Percentiles rank a stretch among this genome's conserved stretches.
phyloP scores from a whole-genome alignment of 495 filamentous ascomycete genomes.

The Aspergillus sclerotioniger region DNA sequence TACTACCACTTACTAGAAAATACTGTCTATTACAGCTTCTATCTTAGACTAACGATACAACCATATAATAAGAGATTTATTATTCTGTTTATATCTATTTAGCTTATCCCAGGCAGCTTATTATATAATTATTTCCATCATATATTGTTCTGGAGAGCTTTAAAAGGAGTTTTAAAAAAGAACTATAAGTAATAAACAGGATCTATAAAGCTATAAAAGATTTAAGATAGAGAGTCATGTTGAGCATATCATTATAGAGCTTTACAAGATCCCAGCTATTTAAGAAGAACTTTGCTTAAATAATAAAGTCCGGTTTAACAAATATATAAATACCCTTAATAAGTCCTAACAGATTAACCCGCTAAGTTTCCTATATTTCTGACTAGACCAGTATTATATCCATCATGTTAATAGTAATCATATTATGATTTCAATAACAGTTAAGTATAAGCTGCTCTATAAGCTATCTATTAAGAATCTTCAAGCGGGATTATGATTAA shows the following conservation, averaged over 20 bases:
- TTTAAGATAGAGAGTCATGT: slow-evolving; percentile 32
- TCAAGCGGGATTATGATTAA: slow-evolving; percentile 27
- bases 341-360: neutral
- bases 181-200: slow-evolving; percentile 29
- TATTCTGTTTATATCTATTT: slow-evolving; percentile 25
- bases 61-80: slow-evolving; percentile 27
- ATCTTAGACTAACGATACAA: slow-evolving; percentile 29
- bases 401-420: slow-evolving; percentile 21
- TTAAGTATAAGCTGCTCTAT: slow-evolving; percentile 38
- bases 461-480: slow-evolving; percentile 36
- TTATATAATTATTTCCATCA: slow-evolving; percentile 15
- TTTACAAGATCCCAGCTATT: slow-evolving; percentile 30
- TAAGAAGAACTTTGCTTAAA: slow-evolving; percentile 25
- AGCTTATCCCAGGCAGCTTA: slow-evolving; percentile 13
- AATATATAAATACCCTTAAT: slow-evolving; percentile 29
- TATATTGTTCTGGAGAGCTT: slow-evolving; percentile 16
- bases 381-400: slow-evolving; percentile 27
- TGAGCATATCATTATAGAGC: slow-evolving; percentile 26
- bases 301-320: slow-evolving; percentile 30
- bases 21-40: slow-evolving; percentile 29
- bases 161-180: slow-evolving; percentile 7
- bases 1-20: slow-evolving; percentile 27
- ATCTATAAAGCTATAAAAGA: slow-evolving; percentile 30
- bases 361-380: slow-evolving; percentile 8
- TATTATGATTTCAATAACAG: slow-evolving; percentile 25